Evolutionary conservation across 805 yeast genomes (phyloP).

Genomic region (Grigorovia humatica): DNA sequence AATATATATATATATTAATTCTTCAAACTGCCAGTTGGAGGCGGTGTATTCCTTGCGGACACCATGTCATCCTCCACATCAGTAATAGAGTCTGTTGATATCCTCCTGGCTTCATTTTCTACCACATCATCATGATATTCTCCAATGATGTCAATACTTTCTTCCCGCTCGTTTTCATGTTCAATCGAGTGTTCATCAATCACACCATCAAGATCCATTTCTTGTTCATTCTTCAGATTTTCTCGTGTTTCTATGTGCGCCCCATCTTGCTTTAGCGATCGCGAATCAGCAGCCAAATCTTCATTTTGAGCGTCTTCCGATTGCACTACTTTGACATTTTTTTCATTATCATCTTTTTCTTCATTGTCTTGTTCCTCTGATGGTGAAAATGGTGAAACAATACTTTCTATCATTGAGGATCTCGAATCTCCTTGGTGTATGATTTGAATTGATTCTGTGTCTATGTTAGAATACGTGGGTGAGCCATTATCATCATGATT

Average conservation of each 20-base stretch:
- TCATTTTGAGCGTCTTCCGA: background rate
- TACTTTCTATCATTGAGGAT: background rate
- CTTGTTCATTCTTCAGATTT: background rate
- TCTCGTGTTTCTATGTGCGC: background rate
- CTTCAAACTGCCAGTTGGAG: background rate
- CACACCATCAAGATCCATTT: background rate
- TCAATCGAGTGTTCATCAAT: background rate
- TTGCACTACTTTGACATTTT: background rate
- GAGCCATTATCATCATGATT: background rate
- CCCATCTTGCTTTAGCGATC: background rate
- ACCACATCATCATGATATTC: constrained; percentile 4
- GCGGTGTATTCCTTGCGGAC: background rate
- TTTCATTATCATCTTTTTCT: background rate
- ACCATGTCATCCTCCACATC: background rate
- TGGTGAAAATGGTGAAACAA: background rate
- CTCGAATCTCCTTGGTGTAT: background rate
- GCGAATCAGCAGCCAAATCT: background rate
- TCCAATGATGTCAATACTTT: constrained; percentile 5
- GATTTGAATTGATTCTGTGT: background rate
- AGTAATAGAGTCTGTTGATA: background rate
- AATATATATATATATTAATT: background rate
- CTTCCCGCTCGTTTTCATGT: background rate
- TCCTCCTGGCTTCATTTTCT: background rate
- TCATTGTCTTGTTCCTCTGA: background rate
- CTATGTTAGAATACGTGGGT: background rate